Base-by-base conservation (phyloP, 2,329 filamentous ascomycete species). In the Cucurbitaria berberidis region DNA sequence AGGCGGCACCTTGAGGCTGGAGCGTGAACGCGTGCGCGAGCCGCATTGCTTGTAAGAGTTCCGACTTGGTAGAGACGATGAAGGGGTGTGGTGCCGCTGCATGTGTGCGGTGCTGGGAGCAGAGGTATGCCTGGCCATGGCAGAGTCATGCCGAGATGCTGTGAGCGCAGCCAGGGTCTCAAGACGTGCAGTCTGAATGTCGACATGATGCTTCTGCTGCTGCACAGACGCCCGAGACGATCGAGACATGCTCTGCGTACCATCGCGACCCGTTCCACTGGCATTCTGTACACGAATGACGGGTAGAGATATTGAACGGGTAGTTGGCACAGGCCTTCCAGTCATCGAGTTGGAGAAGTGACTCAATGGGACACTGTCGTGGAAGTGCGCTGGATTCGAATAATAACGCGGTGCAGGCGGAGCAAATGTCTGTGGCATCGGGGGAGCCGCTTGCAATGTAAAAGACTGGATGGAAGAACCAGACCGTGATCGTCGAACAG, bases 381-480 rank as follows among this genome's bases (percentile, higher is more conserved):
- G 51, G 24, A 45, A 39, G 3, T 51, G 48, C 3, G 36, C 22
- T 16, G 41, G 13, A 7, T 38, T 44, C 6, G 29, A 24, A 29
- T 57, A 42, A 44, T 59, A 51, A 1, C 24, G 26, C 6, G 35
- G 39, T 8, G 16, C 39, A 13, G 40, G 40, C 3, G 45, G 43
- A 1, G 19, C 24, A 15, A 34, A 55, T 15, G 9, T 35, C 0
- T 44, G 36, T 6, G 57, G 51, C n/a, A 57, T n/a, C 2, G 51
- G 55, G 26, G 57, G 54, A 8, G 44, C 19, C 15, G 39, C 48
- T 8, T 56, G 58, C 0, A 36, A 40, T 8, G 45, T 40, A 35
- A 54, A 61, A 3, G 53, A 55, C 22, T 52, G 55, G 18, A 42
- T 59, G 2, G 59, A 64, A 21, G 51, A 57, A 29, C 48, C 53